Evolutionary conservation across 257 asterid genomes (phyloP).

Genomic region (Primulina tabacum): DNA sequence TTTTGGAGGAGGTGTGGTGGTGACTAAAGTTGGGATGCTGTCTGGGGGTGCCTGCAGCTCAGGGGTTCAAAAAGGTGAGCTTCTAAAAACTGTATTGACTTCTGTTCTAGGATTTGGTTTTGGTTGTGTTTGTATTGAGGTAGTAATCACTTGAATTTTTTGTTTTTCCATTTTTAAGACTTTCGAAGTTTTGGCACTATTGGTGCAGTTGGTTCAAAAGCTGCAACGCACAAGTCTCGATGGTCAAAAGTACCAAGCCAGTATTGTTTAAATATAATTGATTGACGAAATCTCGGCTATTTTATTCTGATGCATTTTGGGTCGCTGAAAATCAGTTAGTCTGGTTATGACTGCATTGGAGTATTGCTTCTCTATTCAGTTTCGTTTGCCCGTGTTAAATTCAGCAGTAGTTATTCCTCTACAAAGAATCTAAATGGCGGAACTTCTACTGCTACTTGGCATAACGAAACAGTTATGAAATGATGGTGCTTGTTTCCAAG

Average conservation of each 20-base stretch:
- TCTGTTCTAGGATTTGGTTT: slow-evolving; percentile 25
- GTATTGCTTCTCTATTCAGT: neutral
- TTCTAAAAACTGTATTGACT: slow-evolving; percentile 20
- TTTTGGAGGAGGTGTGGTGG: slow-evolving; percentile 36
- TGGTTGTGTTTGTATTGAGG: slow-evolving; percentile 2
- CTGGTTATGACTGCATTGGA: neutral
- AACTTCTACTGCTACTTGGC: neutral
- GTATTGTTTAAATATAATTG: too few relatives aligned
- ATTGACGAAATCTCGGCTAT: neutral
- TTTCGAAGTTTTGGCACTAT: neutral
- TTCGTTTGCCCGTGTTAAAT: neutral
- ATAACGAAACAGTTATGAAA: neutral
- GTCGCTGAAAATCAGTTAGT: neutral
- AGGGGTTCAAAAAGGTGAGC: slow-evolving; percentile 38
- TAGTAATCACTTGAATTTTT: neutral
- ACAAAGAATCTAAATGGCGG: neutral
- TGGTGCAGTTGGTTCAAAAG: neutral
- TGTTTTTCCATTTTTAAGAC: neutral
- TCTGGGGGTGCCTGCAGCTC: slow-evolving; percentile 38
- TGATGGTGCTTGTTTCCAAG: neutral
- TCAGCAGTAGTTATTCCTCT: neutral
- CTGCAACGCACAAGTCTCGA: neutral
- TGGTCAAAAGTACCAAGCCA: neutral
- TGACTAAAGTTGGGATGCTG: slow-evolving; percentile 45
- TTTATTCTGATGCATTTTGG: neutral